Conservation (phyloP, 1,284 basidiomycete genomes). For the Ustilago tritici region DNA sequence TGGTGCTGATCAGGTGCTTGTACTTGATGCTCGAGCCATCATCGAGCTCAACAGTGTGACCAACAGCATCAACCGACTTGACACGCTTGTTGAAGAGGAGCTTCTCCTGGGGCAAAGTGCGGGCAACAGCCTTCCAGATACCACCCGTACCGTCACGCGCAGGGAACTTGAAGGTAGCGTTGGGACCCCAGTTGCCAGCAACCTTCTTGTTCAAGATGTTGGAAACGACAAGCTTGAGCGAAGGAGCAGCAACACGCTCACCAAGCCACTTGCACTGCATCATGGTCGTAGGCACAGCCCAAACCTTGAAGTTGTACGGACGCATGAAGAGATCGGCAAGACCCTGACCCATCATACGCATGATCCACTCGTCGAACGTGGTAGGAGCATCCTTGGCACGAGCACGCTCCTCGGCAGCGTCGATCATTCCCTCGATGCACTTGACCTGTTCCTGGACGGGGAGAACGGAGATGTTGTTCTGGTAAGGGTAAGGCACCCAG, state of each 20-base stretch:
- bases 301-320: conserved; percentile 75
- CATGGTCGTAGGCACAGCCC: conserved; percentile 73
- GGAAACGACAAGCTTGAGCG: conserved; percentile 72
- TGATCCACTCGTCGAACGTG: conserved; percentile 73
- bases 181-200: conserved; percentile 74
- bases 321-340: conserved; percentile 74
- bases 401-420: conserved; percentile 69
- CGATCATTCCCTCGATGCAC: conserved; percentile 73
- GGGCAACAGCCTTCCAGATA: conserved; percentile 74
- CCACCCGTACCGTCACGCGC: conserved; percentile 73
- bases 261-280: conserved; percentile 75
- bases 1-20: conserved; percentile 72
- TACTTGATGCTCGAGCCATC: conserved; percentile 72
- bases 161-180: conserved; percentile 74
- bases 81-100: conserved; percentile 71
- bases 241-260: conserved; percentile 74
- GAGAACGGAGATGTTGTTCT: conserved; percentile 73
- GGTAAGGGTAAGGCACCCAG: conserved; percentile 73
- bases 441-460: conserved; percentile 72
- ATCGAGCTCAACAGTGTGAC: conserved; percentile 70
- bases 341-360: conserved; percentile 72
- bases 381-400: conserved; percentile 70
- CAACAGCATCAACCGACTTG: conserved; percentile 70
- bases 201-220: conserved; percentile 73
- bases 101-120: conserved; percentile 71